Percentiles rank a stretch among this genome's conserved stretches.
Conservation (phyloP, 2,329 filamentous ascomycete species). For the Aspergillus floridensis region DNA sequence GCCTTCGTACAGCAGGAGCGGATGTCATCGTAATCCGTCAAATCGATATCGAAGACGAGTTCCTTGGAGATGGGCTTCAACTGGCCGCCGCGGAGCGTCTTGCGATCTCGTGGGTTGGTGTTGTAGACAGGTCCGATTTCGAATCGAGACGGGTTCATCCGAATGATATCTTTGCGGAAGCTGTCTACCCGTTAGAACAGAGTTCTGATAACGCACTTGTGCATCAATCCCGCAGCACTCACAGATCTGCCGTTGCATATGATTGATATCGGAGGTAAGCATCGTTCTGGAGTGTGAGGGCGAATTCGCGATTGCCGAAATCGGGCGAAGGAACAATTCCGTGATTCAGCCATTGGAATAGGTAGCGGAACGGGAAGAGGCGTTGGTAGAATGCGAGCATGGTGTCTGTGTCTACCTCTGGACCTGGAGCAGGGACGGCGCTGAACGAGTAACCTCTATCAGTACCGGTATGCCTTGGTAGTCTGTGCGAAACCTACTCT, state of each 20-base stretch:
- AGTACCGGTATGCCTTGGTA: conserved; percentile 12
- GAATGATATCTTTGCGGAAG: conserved; percentile 86
- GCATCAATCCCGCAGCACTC: conserved; percentile 24
- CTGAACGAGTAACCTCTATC: conserved; percentile 24
- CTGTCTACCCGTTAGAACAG: conserved; percentile 40
- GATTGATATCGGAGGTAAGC: conserved; percentile 91
- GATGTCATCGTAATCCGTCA: conserved; percentile 98
- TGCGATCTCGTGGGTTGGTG: conserved; percentile 89
- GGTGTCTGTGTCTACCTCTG: conserved; percentile 70
- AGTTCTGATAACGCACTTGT: not conserved
- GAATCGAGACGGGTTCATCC: conserved; percentile 86
- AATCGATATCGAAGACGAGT: conserved; percentile 97
- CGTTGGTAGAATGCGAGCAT: conserved; percentile 95
- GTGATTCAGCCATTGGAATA: conserved; percentile 98
- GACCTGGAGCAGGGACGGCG: conserved; percentile 36
- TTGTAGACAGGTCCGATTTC: conserved; percentile 98
- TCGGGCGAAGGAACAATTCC: conserved; percentile 80
- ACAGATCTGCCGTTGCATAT: conserved; percentile 65
- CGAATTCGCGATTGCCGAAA: conserved; percentile 92
- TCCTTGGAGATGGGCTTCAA: conserved; percentile 91
- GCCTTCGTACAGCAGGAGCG: conserved; percentile 92
- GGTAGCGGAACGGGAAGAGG: conserved; percentile 87
- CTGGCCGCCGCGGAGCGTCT: conserved; percentile 71
- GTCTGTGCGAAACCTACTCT: conserved; percentile 32
- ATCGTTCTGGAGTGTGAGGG: conserved; percentile 89